phyloP scores from a whole-genome alignment of 2,329 filamentous ascomycete genomes.

The Aureobasidium sp. region DNA sequence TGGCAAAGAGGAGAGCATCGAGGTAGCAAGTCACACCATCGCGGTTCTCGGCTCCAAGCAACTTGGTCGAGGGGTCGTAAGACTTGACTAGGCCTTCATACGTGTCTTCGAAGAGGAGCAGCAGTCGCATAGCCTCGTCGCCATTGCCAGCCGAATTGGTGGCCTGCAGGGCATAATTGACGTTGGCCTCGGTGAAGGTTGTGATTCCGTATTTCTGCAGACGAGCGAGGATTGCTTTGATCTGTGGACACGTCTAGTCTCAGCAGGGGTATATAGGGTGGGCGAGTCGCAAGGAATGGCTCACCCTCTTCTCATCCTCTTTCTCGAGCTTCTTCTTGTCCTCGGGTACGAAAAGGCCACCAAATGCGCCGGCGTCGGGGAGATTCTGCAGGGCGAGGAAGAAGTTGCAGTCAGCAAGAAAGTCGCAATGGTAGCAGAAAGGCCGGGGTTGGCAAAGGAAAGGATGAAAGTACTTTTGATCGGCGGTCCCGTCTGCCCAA shows the following conservation, averaged over 20 bases:
- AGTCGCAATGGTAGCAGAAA: background rate
- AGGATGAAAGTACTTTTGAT: constrained; percentile 8
- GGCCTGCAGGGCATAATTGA: constrained; percentile 52
- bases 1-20: constrained; percentile 84
- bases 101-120: constrained; percentile 72
- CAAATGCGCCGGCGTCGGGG: constrained; percentile 45
- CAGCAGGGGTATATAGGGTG: background rate
- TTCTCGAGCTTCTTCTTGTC: constrained; percentile 47
- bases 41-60: constrained; percentile 82
- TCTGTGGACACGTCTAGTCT: constrained; percentile 23
- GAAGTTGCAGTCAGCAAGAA: background rate
- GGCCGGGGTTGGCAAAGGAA: background rate
- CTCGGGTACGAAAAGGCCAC: constrained; percentile 57
- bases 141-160: constrained; percentile 60
- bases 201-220: constrained; percentile 46
- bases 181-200: constrained; percentile 52
- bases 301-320: constrained; percentile 45
- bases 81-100: constrained; percentile 68
- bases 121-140: constrained; percentile 66
- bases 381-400: background rate
- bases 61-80: constrained; percentile 61
- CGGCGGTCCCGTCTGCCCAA: constrained; percentile 53
- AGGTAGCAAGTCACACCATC: constrained; percentile 88
- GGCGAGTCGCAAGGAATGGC: background rate
- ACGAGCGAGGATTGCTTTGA: constrained; percentile 45